Evolutionary conservation across 306 rosid species (phyloP), one percentile per base, ranked within the genome.

Genomic region (Prunus campanulata): DNA sequence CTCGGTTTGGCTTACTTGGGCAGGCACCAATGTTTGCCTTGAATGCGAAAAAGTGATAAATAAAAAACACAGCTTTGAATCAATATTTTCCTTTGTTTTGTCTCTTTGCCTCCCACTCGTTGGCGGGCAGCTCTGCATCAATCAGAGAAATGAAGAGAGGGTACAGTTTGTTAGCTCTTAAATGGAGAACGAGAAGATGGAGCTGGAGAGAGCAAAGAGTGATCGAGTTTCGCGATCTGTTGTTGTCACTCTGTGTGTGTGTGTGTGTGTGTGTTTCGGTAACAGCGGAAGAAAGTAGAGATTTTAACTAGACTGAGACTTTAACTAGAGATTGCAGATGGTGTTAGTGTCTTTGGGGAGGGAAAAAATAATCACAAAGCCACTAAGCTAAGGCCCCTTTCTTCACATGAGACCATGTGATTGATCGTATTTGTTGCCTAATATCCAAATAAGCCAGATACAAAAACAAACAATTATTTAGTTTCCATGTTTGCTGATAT

Each of bases 1-100:
- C 39, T 19, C 1, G 52, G 24, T 44, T 72, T 60, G 56, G 47
- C 66, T 57, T 74, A 74, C 66, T 81, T 74, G 78, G 52, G 75
- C 46, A 64, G 24, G 32, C 54, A 6, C 74, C 52, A 56, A 72
- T 24, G 46, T 19, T 29, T 29, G 24, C 39, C 52, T 50, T 35
- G n/a, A 8, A 67, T 13, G 8, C 11, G 19, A 11, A 9, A 16
- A 67, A 29, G 3, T 11, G 49, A 60, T 62, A n/a, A 77, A 79
- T 1, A 25, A 35, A 61, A 59, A 48, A 25, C 32, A 61, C 48
- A 48, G 8, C 60, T 74, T 57, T 44, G 50, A 32, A 65, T 39
- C 27, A 15, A 19, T 16, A 19, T 65, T 5, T 65, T 65, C 24
- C 48, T 62, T 7, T 14, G 20, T 62, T 30, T 29, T 62, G 27